Conservation (phyloP, 2,329 filamentous ascomycete species). For the Paecilomyces niveus region DNA sequence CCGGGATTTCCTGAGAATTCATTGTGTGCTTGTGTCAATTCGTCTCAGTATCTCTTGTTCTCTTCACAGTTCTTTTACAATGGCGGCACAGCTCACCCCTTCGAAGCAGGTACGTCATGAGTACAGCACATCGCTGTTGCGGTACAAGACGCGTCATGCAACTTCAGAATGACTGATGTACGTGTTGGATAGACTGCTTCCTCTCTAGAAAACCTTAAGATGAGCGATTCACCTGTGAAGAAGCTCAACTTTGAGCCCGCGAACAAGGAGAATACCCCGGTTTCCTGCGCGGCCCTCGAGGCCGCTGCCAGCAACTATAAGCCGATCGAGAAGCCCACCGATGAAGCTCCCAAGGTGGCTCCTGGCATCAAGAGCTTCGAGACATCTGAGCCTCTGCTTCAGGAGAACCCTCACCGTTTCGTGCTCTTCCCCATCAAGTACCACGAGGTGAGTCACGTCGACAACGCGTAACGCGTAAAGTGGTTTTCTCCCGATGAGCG, state of each 20-base stretch:
- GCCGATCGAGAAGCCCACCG: slow-evolving; percentile 35
- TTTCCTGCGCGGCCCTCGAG: slow-evolving; percentile 45
- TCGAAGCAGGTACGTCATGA: slow-evolving; percentile 60
- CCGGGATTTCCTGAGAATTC: slow-evolving; percentile 5
- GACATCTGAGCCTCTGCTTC: slow-evolving; percentile 79
- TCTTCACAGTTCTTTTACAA: slow-evolving; percentile 39
- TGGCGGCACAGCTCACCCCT: slow-evolving; percentile 70
- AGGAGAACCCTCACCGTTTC: slow-evolving; percentile 93
- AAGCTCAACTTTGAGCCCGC: slow-evolving; percentile 70
- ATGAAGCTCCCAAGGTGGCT: slow-evolving; percentile 35
- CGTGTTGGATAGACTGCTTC: slow-evolving; percentile 62
- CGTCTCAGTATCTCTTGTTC: slow-evolving; percentile 13
- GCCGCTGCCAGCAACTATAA: slow-evolving; percentile 51
- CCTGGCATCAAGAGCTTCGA: slow-evolving; percentile 60
- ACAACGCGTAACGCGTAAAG: slow-evolving; percentile 62
- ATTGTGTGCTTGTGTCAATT: slow-evolving; percentile 10
- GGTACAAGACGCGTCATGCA: slow-evolving; percentile 22
- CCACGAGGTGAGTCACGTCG: slow-evolving; percentile 75
- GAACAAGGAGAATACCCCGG: slow-evolving; percentile 73
- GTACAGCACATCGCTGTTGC: slow-evolving; percentile 28
- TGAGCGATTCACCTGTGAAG: slow-evolving; percentile 80
- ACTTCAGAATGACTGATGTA: slow-evolving; percentile 29
- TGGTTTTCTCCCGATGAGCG: slow-evolving; percentile 30
- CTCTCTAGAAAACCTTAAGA: slow-evolving; percentile 80
- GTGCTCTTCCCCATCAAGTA: slow-evolving; percentile 99